Conservation (phyloP, 345 rosid genomes). For the Mercurialis annua region DNA sequence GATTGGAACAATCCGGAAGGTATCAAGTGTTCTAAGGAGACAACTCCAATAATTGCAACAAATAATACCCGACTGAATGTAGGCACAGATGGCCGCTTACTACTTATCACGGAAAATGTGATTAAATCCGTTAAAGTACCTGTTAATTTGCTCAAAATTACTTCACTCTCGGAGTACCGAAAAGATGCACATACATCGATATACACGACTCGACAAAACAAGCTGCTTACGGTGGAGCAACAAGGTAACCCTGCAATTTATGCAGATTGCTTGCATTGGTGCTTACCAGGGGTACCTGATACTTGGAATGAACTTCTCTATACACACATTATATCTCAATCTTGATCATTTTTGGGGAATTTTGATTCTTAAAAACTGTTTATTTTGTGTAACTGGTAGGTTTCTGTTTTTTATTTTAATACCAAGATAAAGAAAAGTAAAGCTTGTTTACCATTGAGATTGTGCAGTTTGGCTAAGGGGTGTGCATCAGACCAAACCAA, state of each 20-base stretch:
- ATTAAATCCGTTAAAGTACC: slow-evolving; percentile 16
- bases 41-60: slow-evolving; percentile 3
- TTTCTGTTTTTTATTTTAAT: not conserved
- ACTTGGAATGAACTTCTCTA: slow-evolving; percentile 29
- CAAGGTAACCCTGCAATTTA: slow-evolving; percentile 17
- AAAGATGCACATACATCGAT: slow-evolving; percentile 29
- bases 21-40: slow-evolving; percentile 26
- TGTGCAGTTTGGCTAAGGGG: not conserved
- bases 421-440: not conserved
- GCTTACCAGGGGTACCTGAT: slow-evolving; percentile 28
- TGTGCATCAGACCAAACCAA: no score
- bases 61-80: slow-evolving; percentile 12
- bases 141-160: slow-evolving; percentile 20
- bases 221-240: slow-evolving; percentile 22
- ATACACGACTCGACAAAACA: slow-evolving; percentile 21
- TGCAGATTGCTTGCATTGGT: slow-evolving; percentile 34
- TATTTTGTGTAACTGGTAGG: not conserved
- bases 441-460: not conserved
- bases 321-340: slow-evolving; percentile 16
- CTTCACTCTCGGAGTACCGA: slow-evolving; percentile 26
- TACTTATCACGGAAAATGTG: not conserved
- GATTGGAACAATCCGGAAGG: slow-evolving; percentile 26
- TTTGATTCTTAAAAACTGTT: not conserved
- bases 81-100: slow-evolving; percentile 23
- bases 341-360: not conserved